Conservation (phyloP, 2,329 filamentous ascomycete species). For the Beauveria asiatica region DNA sequence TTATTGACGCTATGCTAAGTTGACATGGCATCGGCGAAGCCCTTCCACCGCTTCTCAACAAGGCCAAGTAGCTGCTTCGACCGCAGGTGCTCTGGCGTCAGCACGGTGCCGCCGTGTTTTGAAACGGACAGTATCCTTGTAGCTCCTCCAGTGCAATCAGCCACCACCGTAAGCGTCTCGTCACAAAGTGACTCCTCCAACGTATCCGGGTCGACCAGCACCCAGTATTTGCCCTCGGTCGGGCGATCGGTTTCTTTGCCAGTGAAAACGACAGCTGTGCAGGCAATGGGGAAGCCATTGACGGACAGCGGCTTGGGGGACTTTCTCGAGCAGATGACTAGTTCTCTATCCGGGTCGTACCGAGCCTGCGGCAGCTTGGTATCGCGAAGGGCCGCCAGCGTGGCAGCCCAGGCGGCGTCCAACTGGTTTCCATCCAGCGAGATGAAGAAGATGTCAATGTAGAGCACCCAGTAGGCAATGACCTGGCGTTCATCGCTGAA, state of each 20-base stretch:
- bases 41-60: constrained; percentile 28
- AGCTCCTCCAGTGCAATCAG: constrained; percentile 51
- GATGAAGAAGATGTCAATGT: constrained; percentile 91
- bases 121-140: constrained; percentile 62
- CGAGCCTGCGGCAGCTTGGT: constrained; percentile 69
- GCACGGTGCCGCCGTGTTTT: constrained; percentile 69
- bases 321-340: constrained; percentile 62
- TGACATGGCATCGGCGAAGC: constrained; percentile 24
- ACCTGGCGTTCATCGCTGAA: constrained; percentile 33
- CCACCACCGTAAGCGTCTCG: constrained; percentile 74
- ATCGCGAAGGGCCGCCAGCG: constrained; percentile 71
- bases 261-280: constrained; percentile 71
- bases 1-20: constrained; percentile 31
- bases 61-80: constrained; percentile 49
- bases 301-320: constrained; percentile 51
- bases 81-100: constrained; percentile 55
- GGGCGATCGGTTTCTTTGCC: constrained; percentile 45
- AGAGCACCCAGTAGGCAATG: constrained; percentile 89
- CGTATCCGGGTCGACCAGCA: constrained; percentile 79
- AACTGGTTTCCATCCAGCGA: constrained; percentile 88
- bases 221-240: constrained; percentile 52
- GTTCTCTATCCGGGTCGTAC: constrained; percentile 77
- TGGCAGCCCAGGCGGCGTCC: constrained; percentile 80
- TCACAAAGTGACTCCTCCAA: constrained; percentile 81
- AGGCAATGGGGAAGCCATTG: constrained; percentile 61